Evolutionary conservation across 495 filamentous ascomycete species (phyloP).

Genomic region (Annulohypoxylon nitens): DNA sequence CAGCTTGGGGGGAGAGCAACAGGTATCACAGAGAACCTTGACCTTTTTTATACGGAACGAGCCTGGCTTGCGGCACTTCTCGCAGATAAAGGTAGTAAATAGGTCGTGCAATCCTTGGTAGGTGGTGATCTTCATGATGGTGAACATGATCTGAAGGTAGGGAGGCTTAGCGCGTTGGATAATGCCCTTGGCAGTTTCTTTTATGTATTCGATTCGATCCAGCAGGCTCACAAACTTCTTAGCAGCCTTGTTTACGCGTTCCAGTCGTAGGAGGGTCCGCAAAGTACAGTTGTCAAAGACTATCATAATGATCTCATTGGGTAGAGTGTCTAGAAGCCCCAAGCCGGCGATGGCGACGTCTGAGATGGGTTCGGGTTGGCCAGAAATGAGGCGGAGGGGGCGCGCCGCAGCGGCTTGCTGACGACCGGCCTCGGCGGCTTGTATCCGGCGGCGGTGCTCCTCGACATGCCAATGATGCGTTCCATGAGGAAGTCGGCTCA

Average conservation of each 20-base stretch:
- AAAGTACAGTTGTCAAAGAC: constrained; percentile 32
- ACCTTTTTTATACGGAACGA: constrained; percentile 43
- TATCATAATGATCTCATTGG: constrained; percentile 40
- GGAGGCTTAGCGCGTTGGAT: constrained; percentile 25
- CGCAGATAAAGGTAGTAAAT: constrained; percentile 27
- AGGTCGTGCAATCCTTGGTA: constrained; percentile 32
- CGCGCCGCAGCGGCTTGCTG: constrained; percentile 32
- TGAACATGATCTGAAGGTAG: constrained; percentile 35
- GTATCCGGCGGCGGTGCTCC: constrained; percentile 22
- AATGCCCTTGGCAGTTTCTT: constrained; percentile 22
- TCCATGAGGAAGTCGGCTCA: constrained; percentile 13
- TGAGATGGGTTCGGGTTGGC: background rate
- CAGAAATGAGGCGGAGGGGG: constrained; percentile 19
- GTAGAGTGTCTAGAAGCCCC: constrained; percentile 28
- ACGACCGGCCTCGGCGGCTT: constrained; percentile 21
- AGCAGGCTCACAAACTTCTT: constrained; percentile 19
- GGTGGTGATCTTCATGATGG: constrained; percentile 39
- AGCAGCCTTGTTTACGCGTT: constrained; percentile 37
- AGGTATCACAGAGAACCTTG: constrained; percentile 61
- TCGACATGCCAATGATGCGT: background rate
- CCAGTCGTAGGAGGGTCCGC: constrained; percentile 31
- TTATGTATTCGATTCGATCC: constrained; percentile 19
- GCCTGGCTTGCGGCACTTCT: constrained; percentile 32
- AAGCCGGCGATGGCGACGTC: constrained; percentile 18
- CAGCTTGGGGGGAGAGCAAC: constrained; percentile 27